phyloP scores from a whole-genome alignment of 2,329 filamentous ascomycete genomes.

The Hypoxylon sp. region DNA sequence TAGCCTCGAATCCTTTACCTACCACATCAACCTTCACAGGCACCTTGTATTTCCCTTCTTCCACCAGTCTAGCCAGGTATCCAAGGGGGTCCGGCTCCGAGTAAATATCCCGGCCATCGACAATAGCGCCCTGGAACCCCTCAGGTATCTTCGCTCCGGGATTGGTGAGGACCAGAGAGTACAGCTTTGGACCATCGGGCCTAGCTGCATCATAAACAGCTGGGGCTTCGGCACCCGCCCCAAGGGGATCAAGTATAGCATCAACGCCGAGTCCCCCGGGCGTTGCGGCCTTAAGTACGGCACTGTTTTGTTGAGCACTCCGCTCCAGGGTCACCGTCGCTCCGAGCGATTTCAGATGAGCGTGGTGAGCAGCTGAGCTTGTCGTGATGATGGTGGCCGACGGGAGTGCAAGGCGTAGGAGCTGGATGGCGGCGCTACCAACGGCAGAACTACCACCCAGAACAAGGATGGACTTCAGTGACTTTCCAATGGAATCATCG shows the following conservation, averaged over 20 bases:
- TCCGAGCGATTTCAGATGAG: constrained; percentile 34
- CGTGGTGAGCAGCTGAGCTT: constrained; percentile 44
- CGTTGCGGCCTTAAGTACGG: constrained; percentile 35
- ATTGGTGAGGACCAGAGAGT: constrained; percentile 44
- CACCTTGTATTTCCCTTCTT: not conserved
- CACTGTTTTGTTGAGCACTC: constrained; percentile 21
- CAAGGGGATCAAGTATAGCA: constrained; percentile 48
- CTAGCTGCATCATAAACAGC: constrained; percentile 42
- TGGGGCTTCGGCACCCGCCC: constrained; percentile 36
- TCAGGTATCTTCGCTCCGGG: constrained; percentile 38
- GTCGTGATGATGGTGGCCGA: constrained; percentile 45
- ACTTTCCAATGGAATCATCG: not conserved
- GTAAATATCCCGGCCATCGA: no score
- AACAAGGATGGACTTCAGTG: constrained; percentile 45
- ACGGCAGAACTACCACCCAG: constrained; percentile 49
- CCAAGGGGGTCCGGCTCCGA: no score
- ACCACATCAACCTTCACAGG: not conserved
- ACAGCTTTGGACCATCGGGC: constrained; percentile 42
- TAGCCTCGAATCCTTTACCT: not conserved
- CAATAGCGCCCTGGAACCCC: no score
- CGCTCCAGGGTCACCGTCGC: constrained; percentile 36
- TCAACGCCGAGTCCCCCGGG: constrained; percentile 44
- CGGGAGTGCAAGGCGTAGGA: constrained; percentile 47
- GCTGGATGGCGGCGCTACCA: constrained; percentile 48
- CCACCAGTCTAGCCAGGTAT: not conserved